Evolutionary conservation across 2,329 filamentous ascomycete genomes (phyloP).

Genomic region (Esteya vermicola): DNA sequence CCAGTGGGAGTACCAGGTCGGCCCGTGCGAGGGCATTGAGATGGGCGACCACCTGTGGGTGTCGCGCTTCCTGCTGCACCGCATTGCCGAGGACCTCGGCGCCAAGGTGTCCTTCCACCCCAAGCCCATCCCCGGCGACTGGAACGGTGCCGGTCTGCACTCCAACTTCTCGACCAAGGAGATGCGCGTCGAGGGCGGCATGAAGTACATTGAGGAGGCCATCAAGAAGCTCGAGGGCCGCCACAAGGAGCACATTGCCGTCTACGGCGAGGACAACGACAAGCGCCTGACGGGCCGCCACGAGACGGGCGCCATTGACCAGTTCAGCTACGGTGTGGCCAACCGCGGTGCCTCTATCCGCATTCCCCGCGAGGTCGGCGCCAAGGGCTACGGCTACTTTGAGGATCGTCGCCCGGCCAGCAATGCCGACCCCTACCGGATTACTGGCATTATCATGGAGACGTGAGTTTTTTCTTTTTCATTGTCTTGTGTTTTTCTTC

Average conservation of each 20-base stretch:
- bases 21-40: slow-evolving; percentile 12
- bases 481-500: neutral
- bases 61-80: slow-evolving; percentile 65
- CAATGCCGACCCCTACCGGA: slow-evolving; percentile 70
- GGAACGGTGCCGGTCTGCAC: slow-evolving; percentile 70
- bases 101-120: slow-evolving; percentile 90
- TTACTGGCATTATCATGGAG: slow-evolving; percentile 26
- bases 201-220: slow-evolving; percentile 82
- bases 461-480: slow-evolving; percentile 8
- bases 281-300: slow-evolving; percentile 82
- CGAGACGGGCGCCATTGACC: slow-evolving; percentile 88
- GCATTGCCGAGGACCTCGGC: slow-evolving; percentile 86
- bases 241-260: slow-evolving; percentile 71
- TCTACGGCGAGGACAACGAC: slow-evolving; percentile 93
- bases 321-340: slow-evolving; percentile 87
- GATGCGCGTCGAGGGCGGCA: slow-evolving; percentile 83
- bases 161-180: slow-evolving; percentile 82
- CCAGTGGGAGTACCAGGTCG: slow-evolving; percentile 14
- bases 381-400: slow-evolving; percentile 57
- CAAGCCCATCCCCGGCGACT: slow-evolving; percentile 87
- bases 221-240: slow-evolving; percentile 73
- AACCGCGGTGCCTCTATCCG: slow-evolving; percentile 92
- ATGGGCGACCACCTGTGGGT: slow-evolving; percentile 96
- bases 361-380: slow-evolving; percentile 53
- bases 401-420: slow-evolving; percentile 51